Evolutionary conservation across 371 early-diverging fungal genomes (phyloP).

Genomic region (Saksenaea oblongispora): DNA sequence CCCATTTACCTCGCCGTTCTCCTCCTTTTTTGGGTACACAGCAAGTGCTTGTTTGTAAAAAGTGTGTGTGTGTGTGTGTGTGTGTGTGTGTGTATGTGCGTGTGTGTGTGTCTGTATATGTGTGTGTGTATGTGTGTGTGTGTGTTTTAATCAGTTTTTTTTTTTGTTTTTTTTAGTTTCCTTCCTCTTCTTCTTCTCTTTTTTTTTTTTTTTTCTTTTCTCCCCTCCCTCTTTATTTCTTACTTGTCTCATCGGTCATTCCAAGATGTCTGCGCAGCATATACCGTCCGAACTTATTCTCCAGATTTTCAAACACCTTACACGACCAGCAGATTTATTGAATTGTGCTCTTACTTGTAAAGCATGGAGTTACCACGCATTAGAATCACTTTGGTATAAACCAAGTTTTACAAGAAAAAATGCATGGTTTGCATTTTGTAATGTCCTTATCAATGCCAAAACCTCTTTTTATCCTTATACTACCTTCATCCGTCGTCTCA

Average conservation of each 20-base stretch:
- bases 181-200: not conserved
- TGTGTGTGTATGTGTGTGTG: not conserved
- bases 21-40: conserved; percentile 11
- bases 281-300: conserved; percentile 50
- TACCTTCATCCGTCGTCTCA: conserved; percentile 60
- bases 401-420: conserved; percentile 35
- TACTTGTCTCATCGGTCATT: not conserved
- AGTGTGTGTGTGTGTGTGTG: not conserved
- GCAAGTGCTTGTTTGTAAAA: conserved; percentile 10
- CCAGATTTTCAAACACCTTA: conserved; percentile 47
- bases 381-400: conserved; percentile 56
- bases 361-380: conserved; percentile 48
- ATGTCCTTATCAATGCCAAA: conserved; percentile 18
- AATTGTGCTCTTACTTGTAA: conserved; percentile 46
- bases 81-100: not conserved
- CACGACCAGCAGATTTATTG: conserved; percentile 37
- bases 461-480: conserved; percentile 48
- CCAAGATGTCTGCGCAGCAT: conserved; percentile 23
- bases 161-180: conserved; percentile 8
- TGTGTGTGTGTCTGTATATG: not conserved
- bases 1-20: conserved; percentile 10
- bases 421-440: conserved; percentile 30
- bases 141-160: not conserved
- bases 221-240: no score
- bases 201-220: conserved; percentile 10